Conservation (phyloP, 371 early-diverging fungal species). For the Rhizopus arrhizus region DNA sequence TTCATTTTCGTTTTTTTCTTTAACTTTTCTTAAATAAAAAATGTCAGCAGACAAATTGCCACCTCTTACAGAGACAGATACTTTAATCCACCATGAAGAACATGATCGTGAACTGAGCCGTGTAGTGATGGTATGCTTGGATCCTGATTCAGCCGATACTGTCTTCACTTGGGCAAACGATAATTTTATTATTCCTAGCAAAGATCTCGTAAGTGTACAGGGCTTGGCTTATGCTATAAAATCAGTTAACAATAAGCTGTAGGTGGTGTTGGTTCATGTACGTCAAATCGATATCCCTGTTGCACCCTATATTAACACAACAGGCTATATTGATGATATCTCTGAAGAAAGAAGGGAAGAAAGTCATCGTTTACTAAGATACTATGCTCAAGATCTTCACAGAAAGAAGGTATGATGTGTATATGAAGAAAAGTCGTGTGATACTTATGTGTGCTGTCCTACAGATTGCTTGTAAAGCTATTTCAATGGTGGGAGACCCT, state of each 20-base stretch:
- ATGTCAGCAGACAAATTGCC: slow-evolving; percentile 1
- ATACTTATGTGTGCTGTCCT: background rate
- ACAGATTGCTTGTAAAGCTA: slow-evolving; percentile 60
- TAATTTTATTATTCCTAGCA: slow-evolving; percentile 43
- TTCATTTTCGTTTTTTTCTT: slow-evolving; percentile 3
- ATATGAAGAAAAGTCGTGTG: background rate
- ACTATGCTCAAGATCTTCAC: slow-evolving; percentile 34
- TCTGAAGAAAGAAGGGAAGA: slow-evolving; percentile 43
- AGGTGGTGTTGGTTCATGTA: slow-evolving; percentile 44
- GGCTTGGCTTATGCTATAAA: background rate
- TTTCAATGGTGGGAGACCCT: slow-evolving; percentile 63
- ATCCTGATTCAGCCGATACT: slow-evolving; percentile 39
- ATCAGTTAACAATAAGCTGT: background rate
- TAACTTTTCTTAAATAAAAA: background rate
- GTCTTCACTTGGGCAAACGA: slow-evolving; percentile 55
- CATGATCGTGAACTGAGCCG: slow-evolving; percentile 27
- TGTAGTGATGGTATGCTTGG: slow-evolving; percentile 41
- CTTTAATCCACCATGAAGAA: slow-evolving; percentile 14
- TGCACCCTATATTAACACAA: slow-evolving; percentile 43
- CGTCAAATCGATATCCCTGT: slow-evolving; percentile 42
- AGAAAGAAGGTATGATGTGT: slow-evolving; percentile 30
- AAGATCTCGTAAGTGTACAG: slow-evolving; percentile 38
- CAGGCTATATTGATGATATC: slow-evolving; percentile 41
- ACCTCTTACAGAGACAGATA: slow-evolving; percentile 17
- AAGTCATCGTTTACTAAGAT: slow-evolving; percentile 43